Percentiles rank a stretch among this genome's conserved stretches.
These are phyloP conservation scores for Tuber calosporum DNA, from an alignment of 495 filamentous ascomycete species.

Conservation along the genomic window DNA sequence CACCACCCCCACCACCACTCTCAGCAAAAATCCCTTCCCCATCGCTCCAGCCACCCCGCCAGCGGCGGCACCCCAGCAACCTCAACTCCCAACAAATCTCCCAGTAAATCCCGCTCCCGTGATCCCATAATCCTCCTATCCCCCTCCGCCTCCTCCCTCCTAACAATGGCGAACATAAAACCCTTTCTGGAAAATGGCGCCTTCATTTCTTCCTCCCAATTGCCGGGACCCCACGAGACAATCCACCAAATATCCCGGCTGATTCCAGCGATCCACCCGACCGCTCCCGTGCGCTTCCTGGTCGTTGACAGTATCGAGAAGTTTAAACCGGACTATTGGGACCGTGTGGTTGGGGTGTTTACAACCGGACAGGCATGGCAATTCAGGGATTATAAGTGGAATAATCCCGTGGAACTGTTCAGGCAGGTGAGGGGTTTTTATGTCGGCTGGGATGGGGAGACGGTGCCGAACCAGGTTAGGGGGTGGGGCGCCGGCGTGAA, in stretches of 20 bases:
- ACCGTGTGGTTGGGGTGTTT: conserved; percentile 90
- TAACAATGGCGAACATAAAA: conserved; percentile 96
- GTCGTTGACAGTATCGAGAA: conserved; percentile 85
- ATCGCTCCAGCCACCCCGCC: conserved; percentile 42
- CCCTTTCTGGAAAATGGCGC: conserved; percentile 81
- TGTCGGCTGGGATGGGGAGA: conserved; percentile 85
- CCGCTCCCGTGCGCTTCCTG: conserved; percentile 79
- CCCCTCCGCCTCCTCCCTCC: conserved; percentile 91
- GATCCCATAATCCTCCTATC: conserved; percentile 98
- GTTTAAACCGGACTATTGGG: conserved; percentile 98
- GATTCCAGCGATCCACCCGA: conserved; percentile 64
- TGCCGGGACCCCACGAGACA: conserved; percentile 49
- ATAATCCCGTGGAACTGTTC: conserved; percentile 80
- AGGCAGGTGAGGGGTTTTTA: conserved; percentile 77
- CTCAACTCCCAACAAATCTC: conserved; percentile 47
- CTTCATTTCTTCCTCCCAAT: conserved; percentile 60
- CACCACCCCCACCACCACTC: conserved; percentile 18
- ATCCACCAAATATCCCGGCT: conserved; percentile 77
- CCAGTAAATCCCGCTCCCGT: conserved; percentile 46
- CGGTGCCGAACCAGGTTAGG: conserved; percentile 64
- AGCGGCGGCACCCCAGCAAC: conserved; percentile 42
- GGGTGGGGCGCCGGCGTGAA: conserved; percentile 79
- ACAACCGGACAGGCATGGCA: conserved; percentile 98
- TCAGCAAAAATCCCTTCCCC: conserved; percentile 45
- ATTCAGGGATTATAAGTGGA: conserved; percentile 97